Conservation (phyloP, 306 rosid species). For the Vigna nakashimae region DNA sequence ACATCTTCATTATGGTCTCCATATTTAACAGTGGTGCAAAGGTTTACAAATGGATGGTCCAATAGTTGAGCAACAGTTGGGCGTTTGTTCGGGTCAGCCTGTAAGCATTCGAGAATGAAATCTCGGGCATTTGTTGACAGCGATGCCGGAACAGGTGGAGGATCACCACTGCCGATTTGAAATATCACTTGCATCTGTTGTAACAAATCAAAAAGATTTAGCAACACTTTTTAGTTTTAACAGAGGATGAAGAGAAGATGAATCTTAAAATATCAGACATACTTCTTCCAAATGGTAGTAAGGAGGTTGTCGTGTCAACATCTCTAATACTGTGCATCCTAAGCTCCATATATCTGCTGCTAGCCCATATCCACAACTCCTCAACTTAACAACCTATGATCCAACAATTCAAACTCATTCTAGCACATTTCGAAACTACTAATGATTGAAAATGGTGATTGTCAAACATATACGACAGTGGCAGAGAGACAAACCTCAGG, state of each 20-base stretch:
- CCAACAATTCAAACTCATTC: no score
- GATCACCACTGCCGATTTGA: conserved; percentile 51
- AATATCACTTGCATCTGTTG: conserved; percentile 52
- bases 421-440: background rate
- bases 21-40: no score
- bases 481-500: conserved; percentile 56
- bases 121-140: conserved; percentile 53
- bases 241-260: background rate
- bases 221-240: background rate
- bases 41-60: conserved; percentile 57
- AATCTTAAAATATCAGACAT: no score
- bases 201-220: background rate
- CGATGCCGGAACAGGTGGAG: conserved; percentile 57
- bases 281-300: no score
- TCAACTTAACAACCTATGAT: no score
- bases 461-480: background rate
- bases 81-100: conserved; percentile 53
- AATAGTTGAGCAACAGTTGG: conserved; percentile 52
- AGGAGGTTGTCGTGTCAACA: no score
- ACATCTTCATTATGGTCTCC: no score
- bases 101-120: conserved; percentile 58
- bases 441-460: conserved; percentile 4
- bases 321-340: no score
- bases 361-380: no score
- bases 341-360: no score